Evolutionary conservation across 78 protist genomes (phyloP), one percentile per base, ranked within the genome.

Genomic region (Speleostelium caveatum): DNA sequence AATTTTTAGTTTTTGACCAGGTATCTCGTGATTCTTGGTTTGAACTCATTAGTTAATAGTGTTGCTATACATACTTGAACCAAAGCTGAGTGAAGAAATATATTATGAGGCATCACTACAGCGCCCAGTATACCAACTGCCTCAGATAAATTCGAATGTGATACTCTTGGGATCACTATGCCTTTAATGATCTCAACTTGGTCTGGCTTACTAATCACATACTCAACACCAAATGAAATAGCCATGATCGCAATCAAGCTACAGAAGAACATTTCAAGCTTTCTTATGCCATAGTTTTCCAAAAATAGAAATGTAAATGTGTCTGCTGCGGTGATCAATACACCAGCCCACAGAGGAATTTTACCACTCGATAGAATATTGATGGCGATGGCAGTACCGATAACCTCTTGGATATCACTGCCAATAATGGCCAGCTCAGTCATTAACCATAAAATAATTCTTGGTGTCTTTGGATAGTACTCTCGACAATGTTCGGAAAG

Each of bases 71-170:
- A 58, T n/a, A n/a, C n/a, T 72, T 55, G 72, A 0, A 96, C 97
- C 28, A 96, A 89, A 2, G 95, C 97, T 49, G 96, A 90, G 33
- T 96, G 98, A 14, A 96, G 49, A 60, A 68, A 95, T 16, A 96
- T 53, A 42, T 96, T 96, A 73, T 96, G 98, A 0, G 98, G 98
- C 98, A 96, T 96, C 10, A 96, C 80, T 16, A 93, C 95, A 0
- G 98, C 96, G 35, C 98, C 97, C 19, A 96, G 49, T 8, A 94
- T 90, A 58, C 93, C 95, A 6, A 95, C 96, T 10, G 97, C 96
- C 16, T 74, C 72, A n/a, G 62, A 39, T 1, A 92, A 26, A 14
- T 83, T 68, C 2, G 30, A 28, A 16, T 69, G 1, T 19, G 77
- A 55, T 3, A 59, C 65, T 2, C 30, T 24, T 8, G 96, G 87